Conservation (phyloP, 345 rosid genomes). For the Syzygium grande region DNA sequence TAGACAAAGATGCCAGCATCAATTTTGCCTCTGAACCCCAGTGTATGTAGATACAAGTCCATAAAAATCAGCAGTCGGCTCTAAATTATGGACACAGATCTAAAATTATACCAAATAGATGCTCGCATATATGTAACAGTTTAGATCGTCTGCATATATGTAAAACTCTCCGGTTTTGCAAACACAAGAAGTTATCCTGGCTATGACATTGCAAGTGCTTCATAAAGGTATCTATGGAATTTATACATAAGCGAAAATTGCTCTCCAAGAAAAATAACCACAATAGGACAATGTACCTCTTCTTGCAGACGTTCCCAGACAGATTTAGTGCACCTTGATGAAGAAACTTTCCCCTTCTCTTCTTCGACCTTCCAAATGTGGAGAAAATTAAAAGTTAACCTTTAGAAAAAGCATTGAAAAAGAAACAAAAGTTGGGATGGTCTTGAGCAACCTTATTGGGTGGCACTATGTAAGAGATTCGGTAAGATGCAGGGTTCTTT, state of each 20-base stretch:
- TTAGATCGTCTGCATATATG: background rate
- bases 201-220: background rate
- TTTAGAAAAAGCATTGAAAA: background rate
- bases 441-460: conserved; percentile 63
- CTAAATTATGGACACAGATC: background rate
- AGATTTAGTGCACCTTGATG: conserved; percentile 42
- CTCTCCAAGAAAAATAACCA: background rate
- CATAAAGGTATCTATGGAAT: background rate
- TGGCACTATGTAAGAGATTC: conserved; percentile 67
- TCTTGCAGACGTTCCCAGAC: conserved; percentile 71
- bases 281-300: conserved; percentile 43
- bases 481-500: conserved; percentile 65
- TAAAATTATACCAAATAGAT: background rate
- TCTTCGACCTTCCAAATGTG: conserved; percentile 47
- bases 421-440: background rate
- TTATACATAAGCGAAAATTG: background rate
- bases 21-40: background rate
- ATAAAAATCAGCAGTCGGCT: background rate
- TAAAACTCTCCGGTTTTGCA: background rate
- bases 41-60: background rate
- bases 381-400: background rate
- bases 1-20: background rate
- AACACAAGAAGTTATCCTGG: background rate
- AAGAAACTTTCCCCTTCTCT: conserved; percentile 55
- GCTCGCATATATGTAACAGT: background rate